phyloP scores from a whole-genome alignment of 148 eudicot genomes.

The Camellia sinensis region DNA sequence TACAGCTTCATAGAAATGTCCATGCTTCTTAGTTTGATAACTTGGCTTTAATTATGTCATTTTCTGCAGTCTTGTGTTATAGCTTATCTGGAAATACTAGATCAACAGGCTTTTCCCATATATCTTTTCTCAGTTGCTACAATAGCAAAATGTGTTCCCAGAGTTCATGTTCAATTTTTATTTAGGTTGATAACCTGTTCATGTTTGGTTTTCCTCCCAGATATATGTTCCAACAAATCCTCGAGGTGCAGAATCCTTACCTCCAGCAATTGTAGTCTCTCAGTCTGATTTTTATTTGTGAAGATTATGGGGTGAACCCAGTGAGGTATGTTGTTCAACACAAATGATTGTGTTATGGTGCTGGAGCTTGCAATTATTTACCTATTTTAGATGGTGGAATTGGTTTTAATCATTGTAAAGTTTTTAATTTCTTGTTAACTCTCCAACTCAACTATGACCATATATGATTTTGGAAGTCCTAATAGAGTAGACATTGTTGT shows the following conservation, averaged over 20 bases:
- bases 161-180: background rate
- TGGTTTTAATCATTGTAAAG: background rate
- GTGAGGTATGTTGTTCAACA: slow-evolving; percentile 52
- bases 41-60: background rate
- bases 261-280: slow-evolving; percentile 86
- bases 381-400: background rate
- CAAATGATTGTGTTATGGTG: background rate
- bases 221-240: slow-evolving; percentile 91
- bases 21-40: background rate
- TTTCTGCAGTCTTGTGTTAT: background rate
- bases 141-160: background rate
- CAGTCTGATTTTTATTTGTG: slow-evolving; percentile 80
- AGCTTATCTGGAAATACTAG: background rate
- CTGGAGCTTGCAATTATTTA: slow-evolving; percentile 3
- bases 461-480: background rate
- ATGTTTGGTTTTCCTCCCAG: slow-evolving; percentile 29
- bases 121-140: background rate
- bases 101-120: background rate
- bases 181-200: background rate
- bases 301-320: slow-evolving; percentile 95
- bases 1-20: background rate
- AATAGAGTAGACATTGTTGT: background rate
- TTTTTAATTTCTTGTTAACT: too few relatives aligned
- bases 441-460: background rate
- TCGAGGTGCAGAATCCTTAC: slow-evolving; percentile 90